Conservation (phyloP, 2,329 filamentous ascomycete genomes). For the Aspergillus ochraceus region DNA sequence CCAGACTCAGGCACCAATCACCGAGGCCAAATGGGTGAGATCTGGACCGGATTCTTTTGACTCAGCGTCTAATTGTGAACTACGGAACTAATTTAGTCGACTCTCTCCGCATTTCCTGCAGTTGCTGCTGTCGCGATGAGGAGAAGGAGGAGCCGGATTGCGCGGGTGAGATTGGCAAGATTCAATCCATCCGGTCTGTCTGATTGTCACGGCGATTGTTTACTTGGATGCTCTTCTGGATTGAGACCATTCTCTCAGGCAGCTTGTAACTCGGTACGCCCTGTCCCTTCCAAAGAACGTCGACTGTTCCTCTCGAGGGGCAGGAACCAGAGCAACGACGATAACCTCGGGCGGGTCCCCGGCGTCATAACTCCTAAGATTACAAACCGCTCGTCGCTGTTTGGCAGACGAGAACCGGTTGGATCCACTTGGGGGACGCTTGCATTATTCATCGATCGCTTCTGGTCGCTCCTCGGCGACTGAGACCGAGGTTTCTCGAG, state of each 20-base stretch:
- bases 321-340: background rate
- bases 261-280: too few species aligned
- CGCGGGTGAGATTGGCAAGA: background rate
- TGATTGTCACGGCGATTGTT: too few species aligned
- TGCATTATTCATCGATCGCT: too few species aligned
- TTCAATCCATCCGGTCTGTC: too few species aligned
- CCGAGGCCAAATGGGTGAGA: conserved; percentile 7
- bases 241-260: too few species aligned
- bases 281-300: too few species aligned
- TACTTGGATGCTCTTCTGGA: too few species aligned
- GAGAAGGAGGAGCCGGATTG: background rate
- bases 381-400: background rate
- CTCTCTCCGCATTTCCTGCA: conserved; percentile 19
- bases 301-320: background rate
- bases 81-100: background rate
- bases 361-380: background rate
- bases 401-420: background rate
- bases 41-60: conserved; percentile 22
- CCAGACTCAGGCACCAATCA: conserved; percentile 19
- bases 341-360: background rate
- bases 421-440: background rate
- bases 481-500: too few species aligned
- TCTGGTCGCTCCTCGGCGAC: too few species aligned
- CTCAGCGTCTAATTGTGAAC: conserved; percentile 13
- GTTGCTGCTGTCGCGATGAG: background rate